A percentile compares a stretch with the other conserved stretches of the same genome.
phyloP scores from a whole-genome alignment of 164 flowering plant genomes.

The Warburgia ugandensis region DNA sequence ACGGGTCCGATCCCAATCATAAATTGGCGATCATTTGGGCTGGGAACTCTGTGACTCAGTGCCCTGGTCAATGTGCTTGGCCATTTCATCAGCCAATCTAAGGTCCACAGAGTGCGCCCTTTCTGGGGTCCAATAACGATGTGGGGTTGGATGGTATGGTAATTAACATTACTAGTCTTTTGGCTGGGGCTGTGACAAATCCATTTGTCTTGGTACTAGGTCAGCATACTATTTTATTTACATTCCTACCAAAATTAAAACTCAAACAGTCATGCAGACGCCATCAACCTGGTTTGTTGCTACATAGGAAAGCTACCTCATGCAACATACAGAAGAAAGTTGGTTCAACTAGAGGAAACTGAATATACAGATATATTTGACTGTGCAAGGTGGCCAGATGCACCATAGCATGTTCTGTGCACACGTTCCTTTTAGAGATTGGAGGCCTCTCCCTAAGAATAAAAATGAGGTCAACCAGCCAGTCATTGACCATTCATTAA shows the following conservation, averaged over 20 bases:
- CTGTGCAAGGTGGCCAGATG: constrained; percentile 92
- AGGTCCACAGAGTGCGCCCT: constrained; percentile 19
- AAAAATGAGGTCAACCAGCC: constrained; percentile 65
- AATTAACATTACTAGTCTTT: constrained; percentile 56
- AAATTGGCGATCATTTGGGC: constrained; percentile 17
- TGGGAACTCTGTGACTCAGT: constrained; percentile 19
- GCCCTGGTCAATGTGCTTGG: constrained; percentile 23
- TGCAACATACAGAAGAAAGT: constrained; percentile 63
- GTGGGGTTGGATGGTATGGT: constrained; percentile 25
- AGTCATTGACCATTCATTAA: constrained; percentile 61
- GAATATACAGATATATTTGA: constrained; percentile 75
- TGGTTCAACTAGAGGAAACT: constrained; percentile 52
- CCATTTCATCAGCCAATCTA: constrained; percentile 25
- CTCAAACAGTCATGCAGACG: background rate
- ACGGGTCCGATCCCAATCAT: constrained; percentile 15
- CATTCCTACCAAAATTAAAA: background rate
- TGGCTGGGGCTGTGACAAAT: constrained; percentile 88
- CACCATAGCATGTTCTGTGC: constrained; percentile 66
- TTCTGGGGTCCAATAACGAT: constrained; percentile 19
- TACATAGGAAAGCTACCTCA: constrained; percentile 82
- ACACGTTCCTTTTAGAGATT: constrained; percentile 61
- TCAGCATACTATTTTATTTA: constrained; percentile 7
- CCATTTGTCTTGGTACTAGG: constrained; percentile 78
- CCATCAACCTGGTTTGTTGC: constrained; percentile 55
- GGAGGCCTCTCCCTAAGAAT: constrained; percentile 50